Base-by-base conservation (phyloP, 495 filamentous ascomycete species). In the Lophiostoma macrostomum region DNA sequence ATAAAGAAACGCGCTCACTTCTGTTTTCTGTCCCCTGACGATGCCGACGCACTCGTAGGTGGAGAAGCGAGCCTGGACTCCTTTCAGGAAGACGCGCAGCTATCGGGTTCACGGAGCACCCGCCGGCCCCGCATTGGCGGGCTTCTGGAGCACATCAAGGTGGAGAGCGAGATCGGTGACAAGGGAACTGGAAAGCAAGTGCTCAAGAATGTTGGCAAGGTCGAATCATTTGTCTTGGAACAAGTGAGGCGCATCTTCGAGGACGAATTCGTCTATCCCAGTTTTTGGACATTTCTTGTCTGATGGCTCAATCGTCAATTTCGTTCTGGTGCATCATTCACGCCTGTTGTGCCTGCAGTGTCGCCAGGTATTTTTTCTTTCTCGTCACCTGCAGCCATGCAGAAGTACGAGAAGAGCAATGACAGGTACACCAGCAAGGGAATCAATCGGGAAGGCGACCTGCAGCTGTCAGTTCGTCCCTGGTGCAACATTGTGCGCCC, bases 191-290 rank as follows among this genome's bases (percentile, higher is more conserved):
- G 89, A 25, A 95, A 91, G 71, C 90, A 95, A 70, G 90, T 90
- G 27, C 71, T 98, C 23, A 97, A 96, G 75, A 98, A 98, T 70
- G 90, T 98, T 30, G 91, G 94, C 14, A 98, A 98, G 73, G 93
- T 98, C 30, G 93, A 98, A 73, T 84, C 89, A 55, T 98, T 98
- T 66, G 88, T 98, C 38, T 77, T 98, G 19, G 91, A 96, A 66
- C 94, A 97, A 67, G 93, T 98, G 28, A 83, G 91, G 52, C 80
- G 90, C 50, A 96, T 97, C 52, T 97, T 98, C 64, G 93, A 98
- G 70, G 93, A 96, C 65, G 93, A 98, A 69, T 87, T 98, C 67
- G 91, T 98, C 19, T 98, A 91, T 72, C 93, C 93, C 31, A 96
- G 90, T 67, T 97, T 89, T 70, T 96, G 91, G 90, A 98, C 91